Base-by-base conservation (phyloP, 2,329 filamentous ascomycete genomes). In the Aureobasidium sp. region DNA sequence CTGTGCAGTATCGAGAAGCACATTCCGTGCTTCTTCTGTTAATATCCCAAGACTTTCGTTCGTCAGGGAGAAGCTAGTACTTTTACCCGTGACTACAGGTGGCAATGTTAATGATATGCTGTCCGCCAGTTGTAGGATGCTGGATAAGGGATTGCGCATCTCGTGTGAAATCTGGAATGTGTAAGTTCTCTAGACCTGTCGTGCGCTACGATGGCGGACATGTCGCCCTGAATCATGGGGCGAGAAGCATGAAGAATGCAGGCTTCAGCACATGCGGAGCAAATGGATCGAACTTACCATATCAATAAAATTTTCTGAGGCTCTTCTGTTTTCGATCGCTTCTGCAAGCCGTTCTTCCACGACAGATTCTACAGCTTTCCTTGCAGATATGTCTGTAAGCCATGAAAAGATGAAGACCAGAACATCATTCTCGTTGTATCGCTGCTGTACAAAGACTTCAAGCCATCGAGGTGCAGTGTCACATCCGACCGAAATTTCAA, bases 111-210 rank as follows among this genome's bases (percentile, higher is more conserved):
- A 74, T 13, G 76, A 71, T 43, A 82, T 81, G 5, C 74, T 75
- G 48, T 83, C 80, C 4, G 80, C 80, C 43, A 78, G 79, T 27
- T 81, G 78, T 1, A 80, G 76, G 33, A 82, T 81, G 2, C 80
- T 79, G 25, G 74, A 76, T 1, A 82, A 70, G 0, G 80, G 80
- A 59, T 82, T 82, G 9, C 80, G 75, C 70, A 80, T 80, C 64
- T 82, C 80, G 68, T 81, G 79, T 2, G 25, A 40, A 10, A 58
- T 40, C 25, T 38, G 23, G 20, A 42, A 29, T 20, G 16, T 36
- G 18, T 33, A 6, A 54, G 29, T n/a, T n/a, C n/a, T n/a, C n/a
- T n/a, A n/a, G n/a, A n/a, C n/a, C n/a, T n/a, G n/a, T n/a, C n/a
- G n/a, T n/a, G n/a, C n/a, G n/a, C n/a, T n/a, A n/a, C n/a, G n/a